Base-by-base conservation (phyloP, 805 yeast genomes). In the Kockiozyma suomiensis region DNA sequence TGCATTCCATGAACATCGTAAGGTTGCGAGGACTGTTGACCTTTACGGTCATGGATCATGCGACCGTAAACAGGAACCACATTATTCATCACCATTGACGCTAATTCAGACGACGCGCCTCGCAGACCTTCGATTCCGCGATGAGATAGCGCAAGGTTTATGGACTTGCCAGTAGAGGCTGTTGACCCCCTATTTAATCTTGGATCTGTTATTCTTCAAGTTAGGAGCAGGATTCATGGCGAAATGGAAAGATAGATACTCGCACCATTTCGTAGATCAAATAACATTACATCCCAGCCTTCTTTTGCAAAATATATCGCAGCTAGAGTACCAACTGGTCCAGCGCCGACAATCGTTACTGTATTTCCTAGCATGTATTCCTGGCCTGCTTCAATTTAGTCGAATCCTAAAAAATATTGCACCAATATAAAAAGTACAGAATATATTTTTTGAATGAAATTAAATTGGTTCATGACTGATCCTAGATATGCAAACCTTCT, bases 21-120 rank as follows among this genome's bases (percentile, higher is more conserved):
- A 47, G 76, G 66, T 69, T 91, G 96, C 32, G 87, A 78, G 64
- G 81, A 84, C 70, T 84, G 85, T 21, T 74, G 72, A 0, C 96
- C 96, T 12, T 78, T 68, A 13, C 74, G 51, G 64, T 86, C 86
- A 72, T 92, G 97, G 59, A 92, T 85, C 97, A 91, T 90, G 45
- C 97, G 78, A 1, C 96, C 97, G 43, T 81, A 75, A 93, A 92
- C 88, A 1, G 97, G 97, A 26, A 89, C 86, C 25, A 88, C 81
- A 43, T 82, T 81, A 33, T 77, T 74, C 62, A 87, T 69, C 1
- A 90, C 79, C 26, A 84, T 70, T 0, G 75, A 72, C 12, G 87
- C 83, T 77, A 90, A 77, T 13, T 75, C 79, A 0, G 74, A 71
- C 70, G 87, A 91, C 12, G 91, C 85, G 51, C 78, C 79, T 23